Percentiles rank a stretch among this genome's conserved stretches.
phyloP scores from a whole-genome alignment of 495 filamentous ascomycete species.

The Penicillium simplicissimum region DNA sequence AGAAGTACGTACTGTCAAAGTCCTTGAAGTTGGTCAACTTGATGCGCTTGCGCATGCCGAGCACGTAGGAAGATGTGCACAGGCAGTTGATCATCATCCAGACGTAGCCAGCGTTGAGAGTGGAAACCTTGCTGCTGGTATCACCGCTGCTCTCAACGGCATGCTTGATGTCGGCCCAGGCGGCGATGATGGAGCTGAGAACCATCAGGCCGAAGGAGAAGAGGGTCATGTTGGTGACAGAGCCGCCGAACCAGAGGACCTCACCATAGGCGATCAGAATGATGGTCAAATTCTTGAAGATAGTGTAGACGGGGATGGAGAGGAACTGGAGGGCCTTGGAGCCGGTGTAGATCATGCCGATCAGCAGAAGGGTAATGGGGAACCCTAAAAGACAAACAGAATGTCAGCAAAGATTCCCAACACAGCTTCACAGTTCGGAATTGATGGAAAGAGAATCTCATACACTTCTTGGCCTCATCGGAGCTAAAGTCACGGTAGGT shows the following conservation, averaged over 20 bases:
- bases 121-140: conserved; percentile 75
- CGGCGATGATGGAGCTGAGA: conserved; percentile 88
- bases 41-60: conserved; percentile 97
- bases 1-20: conserved; percentile 81
- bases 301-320: conserved; percentile 97
- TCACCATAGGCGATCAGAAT: conserved; percentile 99
- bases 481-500: conserved; percentile 87
- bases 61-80: conserved; percentile 85
- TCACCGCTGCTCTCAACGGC: conserved; percentile 64
- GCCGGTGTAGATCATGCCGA: conserved; percentile 99
- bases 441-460: conserved; percentile 22
- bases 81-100: conserved; percentile 99
- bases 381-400: conserved; percentile 67
- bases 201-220: conserved; percentile 99
- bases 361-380: conserved; percentile 91
- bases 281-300: conserved; percentile 99
- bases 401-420: conserved; percentile 1
- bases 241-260: conserved; percentile 98
- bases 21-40: conserved; percentile 99
- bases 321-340: conserved; percentile 96
- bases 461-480: conserved; percentile 91
- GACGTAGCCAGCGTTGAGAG: conserved; percentile 91
- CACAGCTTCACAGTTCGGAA: conserved; percentile 22
- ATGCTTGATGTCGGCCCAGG: conserved; percentile 96
- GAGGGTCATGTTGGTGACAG: conserved; percentile 81